Evolutionary conservation across 495 filamentous ascomycete species (phyloP), one percentile per base, ranked within the genome.

Genomic region (Glutinoglossum americanum): DNA sequence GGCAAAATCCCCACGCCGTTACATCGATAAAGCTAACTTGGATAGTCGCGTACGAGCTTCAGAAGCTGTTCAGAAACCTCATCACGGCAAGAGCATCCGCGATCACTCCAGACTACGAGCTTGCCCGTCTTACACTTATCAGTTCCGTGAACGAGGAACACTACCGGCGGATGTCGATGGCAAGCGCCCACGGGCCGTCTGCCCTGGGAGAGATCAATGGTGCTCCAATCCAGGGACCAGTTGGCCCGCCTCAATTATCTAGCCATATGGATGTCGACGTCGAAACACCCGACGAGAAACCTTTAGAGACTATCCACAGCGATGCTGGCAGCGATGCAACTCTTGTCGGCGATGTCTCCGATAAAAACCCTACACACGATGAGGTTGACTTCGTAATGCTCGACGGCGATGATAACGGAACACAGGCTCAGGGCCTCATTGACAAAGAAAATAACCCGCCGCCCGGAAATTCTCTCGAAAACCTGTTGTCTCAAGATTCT

Each of bases 81-180:
- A 89, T 78, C 61, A 74, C 66, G 57, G 79, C 74, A 28, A 65
- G 67, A 47, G 69, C 63, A 37, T 64, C 68, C 59, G 79, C 64
- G 61, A 82, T 80, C 60, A 77, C 64, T 45, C 92, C 92, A 0
- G 77, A 83, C 11, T 79, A 79, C 55, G 83, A 92, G 60, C 76
- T 97, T 60, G 90, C 89, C 23, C 81, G 88, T 41, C 77, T 90
- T 30, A 86, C 89, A 2, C 72, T 92, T 47, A 76, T 83, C 60
- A 82, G 75, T 58, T 73, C 77, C 2, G 72, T 74, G 30, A 76
- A 76, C 32, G 80, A 81, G 64, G 76, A 73, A 17, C 72, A 71
- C 3, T 75, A 77, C 54, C 75, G 79, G 37, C 73, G 76, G 26
- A 69, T 70, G 26, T 82, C 80, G 10, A 80, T 76, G 8, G 70